These are phyloP conservation scores for Anethum foeniculum DNA, from an alignment of 140 eudicot species.

Conservation along the genomic window DNA sequence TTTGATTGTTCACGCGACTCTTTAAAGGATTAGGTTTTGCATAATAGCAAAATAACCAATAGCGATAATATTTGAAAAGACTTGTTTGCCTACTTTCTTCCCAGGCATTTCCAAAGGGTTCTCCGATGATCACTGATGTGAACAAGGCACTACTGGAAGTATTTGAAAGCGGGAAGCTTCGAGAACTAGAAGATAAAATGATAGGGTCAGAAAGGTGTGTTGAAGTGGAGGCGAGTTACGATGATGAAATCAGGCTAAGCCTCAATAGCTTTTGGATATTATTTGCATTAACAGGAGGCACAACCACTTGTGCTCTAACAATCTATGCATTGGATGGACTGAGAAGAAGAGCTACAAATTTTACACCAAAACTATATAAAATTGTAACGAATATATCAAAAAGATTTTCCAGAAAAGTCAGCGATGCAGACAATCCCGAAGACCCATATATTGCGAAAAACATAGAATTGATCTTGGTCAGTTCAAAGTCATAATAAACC, in stretches of 20 bases:
- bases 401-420: slow-evolving; percentile 1
- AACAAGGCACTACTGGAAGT: slow-evolving; percentile 6
- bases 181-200: not conserved
- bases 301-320: slow-evolving; percentile 28
- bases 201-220: slow-evolving; percentile 27
- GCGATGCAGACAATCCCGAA: not conserved
- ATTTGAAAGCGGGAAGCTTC: slow-evolving; percentile 10
- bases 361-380: not conserved
- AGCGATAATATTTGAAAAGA: not conserved
- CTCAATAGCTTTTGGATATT: slow-evolving; percentile 35
- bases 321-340: slow-evolving; percentile 6
- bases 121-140: not conserved
- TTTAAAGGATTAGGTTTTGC: not conserved
- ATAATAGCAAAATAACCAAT: not conserved
- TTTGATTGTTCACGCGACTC: not conserved
- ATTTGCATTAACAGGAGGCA: slow-evolving; percentile 31
- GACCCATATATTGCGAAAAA: too few species aligned
- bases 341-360: not conserved
- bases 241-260: slow-evolving; percentile 25
- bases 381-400: not conserved
- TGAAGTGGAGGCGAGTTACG: slow-evolving; percentile 18
- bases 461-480: too few species aligned
- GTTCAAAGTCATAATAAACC: too few species aligned
- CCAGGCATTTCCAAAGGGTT: slow-evolving; percentile 14
- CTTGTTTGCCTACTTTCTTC: not conserved